Base-by-base conservation (phyloP, 2,329 filamentous ascomycete genomes). In the Epichloe baconii region DNA sequence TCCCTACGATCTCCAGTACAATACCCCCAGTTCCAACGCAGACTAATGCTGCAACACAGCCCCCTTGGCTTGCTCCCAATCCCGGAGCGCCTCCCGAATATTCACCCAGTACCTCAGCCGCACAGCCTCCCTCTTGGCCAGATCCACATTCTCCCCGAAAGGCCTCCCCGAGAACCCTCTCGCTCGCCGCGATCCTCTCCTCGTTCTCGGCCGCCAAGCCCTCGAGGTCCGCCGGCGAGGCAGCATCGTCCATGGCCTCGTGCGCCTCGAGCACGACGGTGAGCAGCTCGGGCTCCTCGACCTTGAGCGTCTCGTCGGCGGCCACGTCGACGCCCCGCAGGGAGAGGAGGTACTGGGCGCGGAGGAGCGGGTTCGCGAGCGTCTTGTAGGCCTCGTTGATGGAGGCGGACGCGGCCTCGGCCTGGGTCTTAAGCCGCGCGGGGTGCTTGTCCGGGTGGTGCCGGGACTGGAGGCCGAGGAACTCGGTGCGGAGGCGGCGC, bases 381-480 rank as follows among this genome's bases (percentile, higher is more conserved):
- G 90, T 95, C 62, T 81, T 84, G 75, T 94, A 97, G 0, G 93
- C 93, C 57, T 89, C 84, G 73, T 97, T 97, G 66, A 97, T 90
- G 26, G 80, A 77, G 7, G 88, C 79, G 10, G 86, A 93, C n/a
- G 83, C 73, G 0, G 82, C 85, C 66, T 94, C 87, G 19, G 89
- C 88, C 46, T 77, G 61, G 59, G 70, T 59, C 69, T 83, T 74
- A 66, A 74, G 62, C 65, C 73, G 41, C 58, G 75, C 56, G 58
- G 79, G 72, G 64, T 77, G 73, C 54, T 84, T 72, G 65, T 93
- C 87, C 1, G 87, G 87, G 66, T 93, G 87, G 11, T 85, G 79
- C 43, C 77, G 75, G 17, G 82, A 79, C 69, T 98, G 93, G 1
- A 96, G 78, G 54, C 80, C 78, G 14, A 97, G 80, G 70, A 95